phyloP scores from a whole-genome alignment of 2,329 filamentous ascomycete genomes.

The Sporothrix euskadiensis region DNA sequence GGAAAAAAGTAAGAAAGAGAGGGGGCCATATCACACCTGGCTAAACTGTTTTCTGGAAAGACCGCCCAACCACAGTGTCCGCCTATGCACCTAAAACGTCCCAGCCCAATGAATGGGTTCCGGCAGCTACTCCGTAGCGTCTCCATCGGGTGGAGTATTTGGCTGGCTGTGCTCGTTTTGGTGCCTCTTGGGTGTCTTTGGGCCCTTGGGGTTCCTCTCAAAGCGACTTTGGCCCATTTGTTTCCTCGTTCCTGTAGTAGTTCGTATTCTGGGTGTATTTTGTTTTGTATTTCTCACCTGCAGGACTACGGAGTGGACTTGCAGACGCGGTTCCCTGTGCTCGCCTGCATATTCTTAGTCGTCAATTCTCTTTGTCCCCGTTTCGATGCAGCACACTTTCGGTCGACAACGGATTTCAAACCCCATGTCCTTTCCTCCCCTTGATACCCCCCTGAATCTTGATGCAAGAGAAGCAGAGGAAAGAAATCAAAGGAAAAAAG shows the following conservation, averaged over 20 bases:
- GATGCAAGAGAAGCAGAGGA: neutral
- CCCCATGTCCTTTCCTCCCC: neutral
- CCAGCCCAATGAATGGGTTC: constrained; percentile 31
- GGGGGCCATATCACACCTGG: neutral
- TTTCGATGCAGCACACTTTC: constrained; percentile 1
- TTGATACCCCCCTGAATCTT: neutral
- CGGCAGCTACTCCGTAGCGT: constrained; percentile 29
- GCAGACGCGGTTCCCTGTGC: neutral
- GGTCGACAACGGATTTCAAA: neutral
- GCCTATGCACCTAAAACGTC: constrained; percentile 21
- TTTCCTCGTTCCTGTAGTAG: neutral
- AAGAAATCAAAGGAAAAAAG: neutral
- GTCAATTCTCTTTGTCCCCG: neutral
- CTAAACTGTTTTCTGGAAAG: constrained; percentile 9
- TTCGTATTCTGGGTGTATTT: neutral
- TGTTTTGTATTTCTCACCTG: neutral
- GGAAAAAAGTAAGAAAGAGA: neutral
- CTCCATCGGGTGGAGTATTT: constrained; percentile 21
- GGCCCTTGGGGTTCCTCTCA: neutral
- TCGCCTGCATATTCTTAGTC: neutral
- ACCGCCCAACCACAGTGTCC: constrained; percentile 7
- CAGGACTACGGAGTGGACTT: neutral
- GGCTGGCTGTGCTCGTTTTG: neutral
- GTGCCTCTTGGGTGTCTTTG: neutral
- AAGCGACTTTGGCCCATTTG: neutral